Evolutionary conservation across 2,329 filamentous ascomycete genomes (phyloP), one percentile per base, ranked within the genome.

Genomic region (Colletotrichum shisoi): DNA sequence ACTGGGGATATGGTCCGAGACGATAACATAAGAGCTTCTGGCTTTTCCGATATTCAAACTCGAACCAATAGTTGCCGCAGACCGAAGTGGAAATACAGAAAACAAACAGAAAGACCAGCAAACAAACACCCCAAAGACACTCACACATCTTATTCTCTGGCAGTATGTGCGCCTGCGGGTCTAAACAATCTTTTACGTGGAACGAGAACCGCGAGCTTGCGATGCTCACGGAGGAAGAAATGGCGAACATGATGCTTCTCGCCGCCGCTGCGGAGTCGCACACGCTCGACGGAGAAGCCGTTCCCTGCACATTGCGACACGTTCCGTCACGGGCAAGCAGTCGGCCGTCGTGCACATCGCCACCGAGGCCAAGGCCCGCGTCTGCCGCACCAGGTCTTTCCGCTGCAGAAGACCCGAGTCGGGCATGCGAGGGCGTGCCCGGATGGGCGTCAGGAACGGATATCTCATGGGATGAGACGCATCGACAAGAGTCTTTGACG

Each of bases 241-340:
- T n/a, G 9, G 7, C n/a, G 19, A 17, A 51, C 1, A 51, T 51
- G 48, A 51, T 19, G 27, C 48, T 51, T 19, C 48, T 51, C 9
- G 48, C 11, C 1, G 27, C 48, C 2, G 48, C 48, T 7, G 15
- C 48, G 4, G 13, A 13, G 9, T 6, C 19, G 12, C 17, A 9
- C 12, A 34, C 15, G 9, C 48, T 13, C 24, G n/a, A n/a, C 27
- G 34, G 15, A 3, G 27, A 6, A 8, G 15, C 48, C 27, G 27
- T 8, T 4, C 19, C 13, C 27, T 2, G 4, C 4, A 4, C 17
- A 3, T 19, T 7, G 17, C 1, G 13, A 13, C 1, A 4, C 2
- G 3, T 34, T 19, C 24, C 27, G 8, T 34, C 27, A 5, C 3
- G 6, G 4, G 17, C 1, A 6, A 2, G 5, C 8, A 8, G 12